These are phyloP conservation scores for Saturnispora galanensis DNA, from an alignment of 805 yeast genomes.

Conservation along the genomic window DNA sequence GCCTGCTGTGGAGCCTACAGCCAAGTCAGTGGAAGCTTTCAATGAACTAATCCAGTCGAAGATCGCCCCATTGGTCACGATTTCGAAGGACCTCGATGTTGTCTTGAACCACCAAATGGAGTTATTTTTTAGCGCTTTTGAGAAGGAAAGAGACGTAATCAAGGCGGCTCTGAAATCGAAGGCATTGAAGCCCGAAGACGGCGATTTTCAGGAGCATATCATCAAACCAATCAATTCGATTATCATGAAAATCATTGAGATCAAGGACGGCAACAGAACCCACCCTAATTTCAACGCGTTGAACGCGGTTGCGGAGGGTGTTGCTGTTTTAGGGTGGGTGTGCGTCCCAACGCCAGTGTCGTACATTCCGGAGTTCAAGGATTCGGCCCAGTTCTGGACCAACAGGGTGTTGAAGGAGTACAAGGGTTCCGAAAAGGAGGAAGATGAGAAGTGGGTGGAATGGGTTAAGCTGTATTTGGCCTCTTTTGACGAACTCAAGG, in stretches of 20 bases:
- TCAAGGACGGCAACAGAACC: slow-evolving; percentile 69
- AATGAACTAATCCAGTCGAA: slow-evolving; percentile 40
- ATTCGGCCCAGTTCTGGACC: slow-evolving; percentile 89
- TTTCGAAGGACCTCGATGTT: slow-evolving; percentile 46
- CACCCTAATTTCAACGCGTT: slow-evolving; percentile 60
- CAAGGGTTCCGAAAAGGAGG: slow-evolving; percentile 56
- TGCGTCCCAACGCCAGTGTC: slow-evolving; percentile 67
- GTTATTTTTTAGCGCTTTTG: slow-evolving; percentile 42
- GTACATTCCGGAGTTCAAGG: slow-evolving; percentile 72
- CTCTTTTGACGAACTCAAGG: slow-evolving; percentile 60
- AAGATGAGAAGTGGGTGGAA: slow-evolving; percentile 30
- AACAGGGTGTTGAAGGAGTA: slow-evolving; percentile 81
- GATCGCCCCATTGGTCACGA: slow-evolving; percentile 50
- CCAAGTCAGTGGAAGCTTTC: slow-evolving; percentile 43
- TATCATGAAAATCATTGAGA: slow-evolving; percentile 45
- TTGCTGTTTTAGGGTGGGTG: slow-evolving; percentile 88
- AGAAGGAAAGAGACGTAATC: slow-evolving; percentile 50
- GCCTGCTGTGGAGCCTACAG: slow-evolving; percentile 21
- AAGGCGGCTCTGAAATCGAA: slow-evolving; percentile 47
- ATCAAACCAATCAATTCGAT: slow-evolving; percentile 58
- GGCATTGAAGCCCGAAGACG: slow-evolving; percentile 53
- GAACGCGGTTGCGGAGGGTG: slow-evolving; percentile 80
- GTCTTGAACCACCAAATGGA: slow-evolving; percentile 48
- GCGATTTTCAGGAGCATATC: slow-evolving; percentile 40
- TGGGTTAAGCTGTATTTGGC: slow-evolving; percentile 69